Conservation (phyloP, 163 green algal genomes). For the Prototheca wickerhamii region DNA sequence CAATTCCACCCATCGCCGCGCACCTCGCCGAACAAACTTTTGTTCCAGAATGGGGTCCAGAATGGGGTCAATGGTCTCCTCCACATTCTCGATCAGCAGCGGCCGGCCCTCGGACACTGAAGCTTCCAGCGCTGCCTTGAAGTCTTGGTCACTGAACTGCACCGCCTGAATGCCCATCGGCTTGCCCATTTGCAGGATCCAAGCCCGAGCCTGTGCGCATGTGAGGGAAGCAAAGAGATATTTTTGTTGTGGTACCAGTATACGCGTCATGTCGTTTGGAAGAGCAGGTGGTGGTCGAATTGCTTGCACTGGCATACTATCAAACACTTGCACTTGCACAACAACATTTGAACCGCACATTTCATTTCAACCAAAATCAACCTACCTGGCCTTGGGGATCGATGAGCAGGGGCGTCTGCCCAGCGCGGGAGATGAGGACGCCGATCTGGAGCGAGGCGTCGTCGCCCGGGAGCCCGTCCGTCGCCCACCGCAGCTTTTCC, state of each 20-base stretch:
- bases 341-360: too few species aligned
- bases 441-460: constrained; percentile 92
- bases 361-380: not conserved
- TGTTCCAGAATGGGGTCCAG: constrained; percentile 86
- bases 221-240: not conserved
- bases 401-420: constrained; percentile 77
- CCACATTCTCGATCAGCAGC: constrained; percentile 91
- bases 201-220: constrained; percentile 52
- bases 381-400: constrained; percentile 72
- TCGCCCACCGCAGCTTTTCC: constrained; percentile 56
- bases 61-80: constrained; percentile 87
- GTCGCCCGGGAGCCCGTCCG: constrained; percentile 78
- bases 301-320: too few species aligned
- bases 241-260: not conserved
- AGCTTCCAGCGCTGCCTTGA: constrained; percentile 64
- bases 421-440: constrained; percentile 80
- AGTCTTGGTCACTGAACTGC: constrained; percentile 75
- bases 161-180: constrained; percentile 61
- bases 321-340: too few species aligned
- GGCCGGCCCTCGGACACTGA: constrained; percentile 60
- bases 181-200: constrained; percentile 77
- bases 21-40: constrained; percentile 58
- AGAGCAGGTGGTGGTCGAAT: too few species aligned
- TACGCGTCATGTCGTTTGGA: too few species aligned
- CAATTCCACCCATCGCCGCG: not conserved